Evolutionary conservation across 1,139 yeast species (phyloP), one percentile per base, ranked within the genome.

Genomic region (Taphrina populina): DNA sequence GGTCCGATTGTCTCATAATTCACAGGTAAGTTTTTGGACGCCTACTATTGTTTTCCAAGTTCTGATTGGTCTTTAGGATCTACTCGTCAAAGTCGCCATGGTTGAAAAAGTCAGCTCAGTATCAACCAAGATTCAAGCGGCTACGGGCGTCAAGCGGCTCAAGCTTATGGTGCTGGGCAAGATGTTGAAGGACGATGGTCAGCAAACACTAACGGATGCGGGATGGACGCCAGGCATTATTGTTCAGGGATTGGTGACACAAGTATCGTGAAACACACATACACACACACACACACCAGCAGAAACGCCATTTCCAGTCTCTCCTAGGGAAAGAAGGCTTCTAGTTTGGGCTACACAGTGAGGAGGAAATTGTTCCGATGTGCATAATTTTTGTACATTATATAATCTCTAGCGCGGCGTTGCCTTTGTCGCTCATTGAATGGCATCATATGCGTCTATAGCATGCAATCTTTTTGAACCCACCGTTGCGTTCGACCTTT

Each of bases 401-500:
- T n/a, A n/a, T n/a, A n/a, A n/a, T n/a, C n/a, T n/a, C n/a, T n/a
- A n/a, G n/a, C n/a, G n/a, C n/a, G n/a, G n/a, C n/a, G n/a, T n/a
- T n/a, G n/a, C n/a, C n/a, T n/a, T n/a, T n/a, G n/a, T n/a, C n/a
- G n/a, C n/a, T n/a, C n/a, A n/a, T n/a, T n/a, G n/a, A n/a, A n/a
- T n/a, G n/a, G n/a, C n/a, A n/a, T n/a, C 20, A 40, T 7, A 62
- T 15, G 67, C 98, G 79, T 67, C 76, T 79, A 70, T 82, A 92
- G 68, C 97, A 92, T 20, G 97, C 97, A 36, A 88, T 78, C 71
- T 77, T 92, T 69, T 92, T 92, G 61, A 74, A 75, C 27, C 98
- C 99, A 45, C 83, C 78, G 68, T 92, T 94, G 66, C 98, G 79
- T 51, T 82, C 82, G 41, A 92, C 99, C 71, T 94, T 94, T 71